These are phyloP conservation scores for Agastache rugosa DNA, from an alignment of 257 asterid genomes.

Conservation along the genomic window DNA sequence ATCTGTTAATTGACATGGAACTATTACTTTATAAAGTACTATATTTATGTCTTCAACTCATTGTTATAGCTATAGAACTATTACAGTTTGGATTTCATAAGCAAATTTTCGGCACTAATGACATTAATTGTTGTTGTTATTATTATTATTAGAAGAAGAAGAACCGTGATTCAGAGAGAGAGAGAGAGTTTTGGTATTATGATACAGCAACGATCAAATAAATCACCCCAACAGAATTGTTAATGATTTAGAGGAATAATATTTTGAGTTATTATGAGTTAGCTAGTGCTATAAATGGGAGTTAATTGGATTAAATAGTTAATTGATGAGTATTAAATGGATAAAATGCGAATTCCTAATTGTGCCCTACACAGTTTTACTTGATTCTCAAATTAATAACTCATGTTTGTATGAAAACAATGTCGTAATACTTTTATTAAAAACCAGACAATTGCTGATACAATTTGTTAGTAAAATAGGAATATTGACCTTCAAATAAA, in stretches of 20 bases:
- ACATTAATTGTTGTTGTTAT: too few relatives aligned
- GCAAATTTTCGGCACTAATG: too few relatives aligned
- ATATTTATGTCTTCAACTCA: too few relatives aligned
- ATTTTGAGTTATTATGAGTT: not conserved
- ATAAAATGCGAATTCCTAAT: not conserved
- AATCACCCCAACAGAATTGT: not conserved
- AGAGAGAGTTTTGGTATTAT: not conserved
- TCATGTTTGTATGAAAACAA: not conserved
- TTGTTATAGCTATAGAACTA: too few relatives aligned
- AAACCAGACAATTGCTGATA: not conserved
- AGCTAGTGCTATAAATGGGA: not conserved
- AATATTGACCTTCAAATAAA: too few relatives aligned
- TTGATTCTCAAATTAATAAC: not conserved
- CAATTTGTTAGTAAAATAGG: not conserved
- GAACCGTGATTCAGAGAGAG: too few relatives aligned
- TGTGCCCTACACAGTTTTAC: not conserved
- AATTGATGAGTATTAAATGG: constrained; percentile 12
- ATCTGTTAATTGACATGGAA: too few relatives aligned
- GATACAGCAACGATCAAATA: not conserved
- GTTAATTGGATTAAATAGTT: constrained; percentile 2
- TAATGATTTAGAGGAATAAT: not conserved
- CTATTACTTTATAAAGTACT: too few relatives aligned
- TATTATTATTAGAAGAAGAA: too few relatives aligned
- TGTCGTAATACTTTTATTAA: not conserved
- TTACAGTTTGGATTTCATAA: too few relatives aligned